Evolutionary conservation across 768 basidiomycete species (phyloP).

Genomic region (Lyophyllum shimeji): DNA sequence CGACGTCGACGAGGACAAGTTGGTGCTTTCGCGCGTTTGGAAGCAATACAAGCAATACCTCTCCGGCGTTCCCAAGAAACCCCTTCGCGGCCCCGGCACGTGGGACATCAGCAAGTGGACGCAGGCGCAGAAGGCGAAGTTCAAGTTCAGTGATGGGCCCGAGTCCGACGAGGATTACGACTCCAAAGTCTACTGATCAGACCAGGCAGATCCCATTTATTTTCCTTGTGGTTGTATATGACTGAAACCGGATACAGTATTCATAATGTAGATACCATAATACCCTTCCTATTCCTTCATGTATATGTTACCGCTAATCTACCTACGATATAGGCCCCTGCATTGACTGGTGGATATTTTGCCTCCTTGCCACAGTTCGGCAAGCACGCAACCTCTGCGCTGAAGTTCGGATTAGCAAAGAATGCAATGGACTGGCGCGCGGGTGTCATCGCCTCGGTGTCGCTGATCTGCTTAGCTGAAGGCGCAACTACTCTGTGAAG

Average conservation of each 20-base stretch:
- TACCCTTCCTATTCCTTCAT: constrained; percentile 22
- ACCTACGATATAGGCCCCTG: constrained; percentile 77
- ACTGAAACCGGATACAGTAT: background rate
- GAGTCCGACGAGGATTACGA: too few species aligned
- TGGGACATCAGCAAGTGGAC: constrained; percentile 40
- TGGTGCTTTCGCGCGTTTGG: constrained; percentile 30
- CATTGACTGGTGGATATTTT: constrained; percentile 71
- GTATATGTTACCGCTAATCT: constrained; percentile 61
- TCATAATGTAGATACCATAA: constrained; percentile 8
- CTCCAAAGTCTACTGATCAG: constrained; percentile 2
- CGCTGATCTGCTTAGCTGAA: constrained; percentile 44
- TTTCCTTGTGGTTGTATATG: background rate
- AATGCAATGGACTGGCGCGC: constrained; percentile 80
- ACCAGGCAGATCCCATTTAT: background rate
- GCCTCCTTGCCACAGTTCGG: constrained; percentile 59
- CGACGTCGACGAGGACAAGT: constrained; percentile 23
- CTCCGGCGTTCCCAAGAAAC: constrained; percentile 21
- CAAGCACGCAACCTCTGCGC: constrained; percentile 65
- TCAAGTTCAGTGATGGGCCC: constrained; percentile 21
- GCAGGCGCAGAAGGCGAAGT: constrained; percentile 26
- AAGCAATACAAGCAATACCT: constrained; percentile 38
- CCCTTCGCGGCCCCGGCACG: constrained; percentile 25
- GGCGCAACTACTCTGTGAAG: constrained; percentile 84
- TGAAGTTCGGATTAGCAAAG: constrained; percentile 83
- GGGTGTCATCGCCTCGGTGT: constrained; percentile 57